Evolutionary conservation across 345 rosid genomes (phyloP).

Genomic region (Salix suchowensis): DNA sequence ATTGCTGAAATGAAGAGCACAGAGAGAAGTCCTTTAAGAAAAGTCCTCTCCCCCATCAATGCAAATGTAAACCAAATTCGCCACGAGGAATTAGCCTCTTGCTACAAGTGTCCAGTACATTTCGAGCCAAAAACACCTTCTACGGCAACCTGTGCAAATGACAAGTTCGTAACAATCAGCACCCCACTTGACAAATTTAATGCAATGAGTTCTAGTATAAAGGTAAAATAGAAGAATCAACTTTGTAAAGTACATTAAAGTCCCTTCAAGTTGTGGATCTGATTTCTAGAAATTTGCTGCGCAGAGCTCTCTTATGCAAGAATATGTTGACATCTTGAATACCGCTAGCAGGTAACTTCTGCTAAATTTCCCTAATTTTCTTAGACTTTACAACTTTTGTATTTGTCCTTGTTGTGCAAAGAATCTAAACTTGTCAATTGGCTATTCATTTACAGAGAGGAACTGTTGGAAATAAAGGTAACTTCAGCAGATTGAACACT

Average conservation of each 20-base stretch:
- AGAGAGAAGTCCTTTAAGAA: constrained; percentile 45
- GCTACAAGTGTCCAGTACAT: constrained; percentile 1
- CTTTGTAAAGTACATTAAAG: neutral
- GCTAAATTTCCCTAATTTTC: neutral
- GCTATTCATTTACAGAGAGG: constrained; percentile 50
- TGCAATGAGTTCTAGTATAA: constrained; percentile 51
- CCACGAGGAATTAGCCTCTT: constrained; percentile 16
- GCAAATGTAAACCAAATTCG: constrained; percentile 28
- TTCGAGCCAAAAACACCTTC: constrained; percentile 42
- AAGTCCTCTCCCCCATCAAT: constrained; percentile 58
- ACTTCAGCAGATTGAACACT: neutral
- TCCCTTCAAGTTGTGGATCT: neutral
- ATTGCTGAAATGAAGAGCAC: constrained; percentile 17
- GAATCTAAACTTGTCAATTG: constrained; percentile 16
- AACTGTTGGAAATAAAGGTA: constrained; percentile 76
- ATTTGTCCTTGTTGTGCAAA: neutral
- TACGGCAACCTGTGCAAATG: constrained; percentile 14
- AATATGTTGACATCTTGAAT: constrained; percentile 66
- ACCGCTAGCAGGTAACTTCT: constrained; percentile 63
- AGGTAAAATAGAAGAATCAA: constrained; percentile 36
- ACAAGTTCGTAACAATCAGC: constrained; percentile 23
- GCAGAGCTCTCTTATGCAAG: constrained; percentile 58
- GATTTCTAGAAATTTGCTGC: constrained; percentile 5
- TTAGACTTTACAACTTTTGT: neutral
- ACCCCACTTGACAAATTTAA: constrained; percentile 55